Conservation (phyloP, 2,329 filamentous ascomycete species). For the Eutypella sp. region DNA sequence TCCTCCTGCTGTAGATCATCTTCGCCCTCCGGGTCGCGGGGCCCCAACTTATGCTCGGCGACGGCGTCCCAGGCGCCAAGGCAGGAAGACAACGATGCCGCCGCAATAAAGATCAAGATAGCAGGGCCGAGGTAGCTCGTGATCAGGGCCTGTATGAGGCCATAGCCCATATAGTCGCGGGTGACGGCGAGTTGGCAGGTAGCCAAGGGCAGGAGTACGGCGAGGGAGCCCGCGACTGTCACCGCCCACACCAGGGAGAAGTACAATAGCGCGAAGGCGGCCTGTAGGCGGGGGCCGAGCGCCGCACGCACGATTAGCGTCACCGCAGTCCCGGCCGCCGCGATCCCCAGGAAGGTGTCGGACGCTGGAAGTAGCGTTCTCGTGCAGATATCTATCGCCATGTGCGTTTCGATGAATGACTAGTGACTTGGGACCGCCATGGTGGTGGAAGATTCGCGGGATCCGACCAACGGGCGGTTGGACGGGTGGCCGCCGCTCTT, state of each 20-base stretch:
- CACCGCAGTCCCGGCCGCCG: not conserved
- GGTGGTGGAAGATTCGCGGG: too few relatives aligned
- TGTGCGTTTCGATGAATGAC: not conserved
- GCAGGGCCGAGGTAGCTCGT: not conserved
- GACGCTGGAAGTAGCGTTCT: not conserved
- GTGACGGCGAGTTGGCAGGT: slow-evolving; percentile 1
- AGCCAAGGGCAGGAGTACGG: not conserved
- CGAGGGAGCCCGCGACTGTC: not conserved
- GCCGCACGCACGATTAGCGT: not conserved
- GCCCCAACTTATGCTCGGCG: too few relatives aligned
- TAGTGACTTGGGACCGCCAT: too few relatives aligned
- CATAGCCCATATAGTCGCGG: not conserved
- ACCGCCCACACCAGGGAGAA: not conserved
- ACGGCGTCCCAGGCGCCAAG: slow-evolving; percentile 1
- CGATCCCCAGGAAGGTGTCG: slow-evolving; percentile 1
- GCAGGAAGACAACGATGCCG: not conserved
- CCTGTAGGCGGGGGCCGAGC: not conserved
- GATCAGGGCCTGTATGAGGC: not conserved
- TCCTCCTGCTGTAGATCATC: too few relatives aligned
- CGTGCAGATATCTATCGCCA: slow-evolving; percentile 7
- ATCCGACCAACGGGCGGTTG: too few relatives aligned
- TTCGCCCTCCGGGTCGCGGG: too few relatives aligned
- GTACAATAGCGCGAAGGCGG: slow-evolving; percentile 1
- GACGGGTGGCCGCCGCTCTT: too few relatives aligned
- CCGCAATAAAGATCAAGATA: not conserved